These are phyloP conservation scores for Chlamydomonas incerta DNA, from an alignment of 139 green algal species.

Conservation along the genomic window DNA sequence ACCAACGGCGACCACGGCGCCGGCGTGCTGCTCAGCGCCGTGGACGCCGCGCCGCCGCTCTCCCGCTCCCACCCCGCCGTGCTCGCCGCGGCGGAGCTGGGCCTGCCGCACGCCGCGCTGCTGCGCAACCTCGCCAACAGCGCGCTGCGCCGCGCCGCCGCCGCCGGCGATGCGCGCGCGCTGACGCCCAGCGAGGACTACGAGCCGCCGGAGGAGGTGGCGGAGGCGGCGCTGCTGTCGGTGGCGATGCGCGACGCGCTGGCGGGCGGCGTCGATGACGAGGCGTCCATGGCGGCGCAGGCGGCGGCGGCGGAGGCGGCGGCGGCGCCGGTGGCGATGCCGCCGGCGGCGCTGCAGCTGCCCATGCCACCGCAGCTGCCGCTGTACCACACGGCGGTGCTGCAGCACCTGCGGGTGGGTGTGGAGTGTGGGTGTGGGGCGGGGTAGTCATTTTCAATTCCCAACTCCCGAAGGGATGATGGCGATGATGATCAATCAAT, in stretches of 20 bases:
- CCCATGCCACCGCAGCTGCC: constrained; percentile 35
- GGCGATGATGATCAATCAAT: no score
- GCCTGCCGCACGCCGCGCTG: constrained; percentile 69
- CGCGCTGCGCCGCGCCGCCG: constrained; percentile 20
- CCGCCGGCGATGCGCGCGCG: constrained; percentile 12
- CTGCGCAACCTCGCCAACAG: constrained; percentile 73
- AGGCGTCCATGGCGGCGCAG: neutral
- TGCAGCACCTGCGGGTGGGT: constrained; percentile 37
- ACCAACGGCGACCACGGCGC: constrained; percentile 47
- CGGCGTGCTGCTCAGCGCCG: constrained; percentile 60
- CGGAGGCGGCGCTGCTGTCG: neutral
- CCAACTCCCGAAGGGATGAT: no score
- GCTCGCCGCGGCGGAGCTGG: constrained; percentile 76
- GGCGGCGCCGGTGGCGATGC: neutral
- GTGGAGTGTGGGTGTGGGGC: neutral
- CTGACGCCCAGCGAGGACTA: neutral
- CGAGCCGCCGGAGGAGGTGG: neutral
- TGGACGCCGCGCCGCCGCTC: constrained; percentile 50
- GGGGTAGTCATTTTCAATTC: no score
- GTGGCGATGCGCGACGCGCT: neutral
- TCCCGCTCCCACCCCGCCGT: constrained; percentile 48
- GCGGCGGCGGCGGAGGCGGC: neutral
- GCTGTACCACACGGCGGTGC: constrained; percentile 11
- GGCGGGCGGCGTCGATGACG: neutral
- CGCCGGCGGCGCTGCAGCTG: constrained; percentile 20